These are phyloP conservation scores for Carex cristatella DNA, from an alignment of 176 grass and related monocot species.

Conservation along the genomic window DNA sequence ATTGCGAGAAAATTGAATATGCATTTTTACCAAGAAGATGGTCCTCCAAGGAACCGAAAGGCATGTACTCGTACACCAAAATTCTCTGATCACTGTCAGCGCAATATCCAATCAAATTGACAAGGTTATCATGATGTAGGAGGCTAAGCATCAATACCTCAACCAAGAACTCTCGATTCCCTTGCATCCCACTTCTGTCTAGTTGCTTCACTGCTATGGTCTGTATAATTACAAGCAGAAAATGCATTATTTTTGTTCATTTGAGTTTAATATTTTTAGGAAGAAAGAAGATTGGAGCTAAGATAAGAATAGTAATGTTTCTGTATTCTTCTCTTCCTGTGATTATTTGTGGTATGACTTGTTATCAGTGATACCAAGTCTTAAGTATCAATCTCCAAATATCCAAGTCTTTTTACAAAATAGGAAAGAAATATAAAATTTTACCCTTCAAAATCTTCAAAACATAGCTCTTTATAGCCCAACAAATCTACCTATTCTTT, in stretches of 20 bases:
- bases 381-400: neutral
- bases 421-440: neutral
- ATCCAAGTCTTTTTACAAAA: neutral
- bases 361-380: neutral
- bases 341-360: neutral
- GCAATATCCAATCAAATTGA: conserved; percentile 43
- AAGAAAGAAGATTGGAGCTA: neutral
- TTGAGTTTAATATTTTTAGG: neutral
- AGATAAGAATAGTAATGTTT: neutral
- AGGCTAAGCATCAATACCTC: conserved; percentile 46
- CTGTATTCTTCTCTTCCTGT: neutral
- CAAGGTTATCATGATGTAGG: conserved; percentile 39
- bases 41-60: conserved; percentile 38
- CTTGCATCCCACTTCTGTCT: conserved; percentile 37
- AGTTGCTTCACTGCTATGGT: conserved; percentile 39
- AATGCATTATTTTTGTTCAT: neutral
- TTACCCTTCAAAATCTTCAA: neutral
- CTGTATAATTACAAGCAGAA: conserved; percentile 11
- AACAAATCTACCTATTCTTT: too few species aligned
- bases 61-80: conserved; percentile 40
- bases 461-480: neutral
- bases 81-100: conserved; percentile 37
- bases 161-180: conserved; percentile 43
- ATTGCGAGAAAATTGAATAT: neutral
- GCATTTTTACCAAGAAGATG: conserved; percentile 35